These are phyloP conservation scores for Purpureocillium lavendulum DNA, from an alignment of 2,329 filamentous ascomycete species.

Conservation along the genomic window DNA sequence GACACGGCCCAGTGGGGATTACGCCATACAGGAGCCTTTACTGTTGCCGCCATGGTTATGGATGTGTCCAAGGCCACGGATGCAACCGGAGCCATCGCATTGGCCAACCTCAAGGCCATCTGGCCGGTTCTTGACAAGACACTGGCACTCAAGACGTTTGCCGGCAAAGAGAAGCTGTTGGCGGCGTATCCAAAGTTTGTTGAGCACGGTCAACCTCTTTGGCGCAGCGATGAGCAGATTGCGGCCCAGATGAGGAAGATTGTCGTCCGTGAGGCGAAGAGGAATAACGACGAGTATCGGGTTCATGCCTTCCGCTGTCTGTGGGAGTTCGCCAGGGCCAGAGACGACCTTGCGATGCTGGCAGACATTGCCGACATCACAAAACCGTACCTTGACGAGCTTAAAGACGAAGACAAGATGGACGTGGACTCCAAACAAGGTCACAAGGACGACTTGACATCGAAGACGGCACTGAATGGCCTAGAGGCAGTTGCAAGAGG, in stretches of 20 bases:
- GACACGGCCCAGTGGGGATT: constrained; percentile 81
- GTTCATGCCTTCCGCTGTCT: constrained; percentile 65
- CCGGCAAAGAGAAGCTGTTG: constrained; percentile 81
- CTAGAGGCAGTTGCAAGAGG: constrained; percentile 42
- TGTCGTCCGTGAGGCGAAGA: constrained; percentile 76
- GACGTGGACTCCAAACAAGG: constrained; percentile 52
- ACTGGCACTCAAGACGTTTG: constrained; percentile 82
- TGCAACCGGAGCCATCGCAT: constrained; percentile 49
- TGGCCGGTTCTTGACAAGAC: constrained; percentile 83
- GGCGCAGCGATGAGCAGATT: constrained; percentile 42
- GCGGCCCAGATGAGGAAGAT: constrained; percentile 70
- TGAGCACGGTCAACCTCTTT: constrained; percentile 51
- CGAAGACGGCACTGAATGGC: constrained; percentile 37
- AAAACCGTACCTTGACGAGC: constrained; percentile 50
- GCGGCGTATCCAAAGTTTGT: constrained; percentile 73
- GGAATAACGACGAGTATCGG: constrained; percentile 80
- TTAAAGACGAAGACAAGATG: constrained; percentile 55
- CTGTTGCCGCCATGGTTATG: constrained; percentile 64
- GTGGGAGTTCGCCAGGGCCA: constrained; percentile 61
- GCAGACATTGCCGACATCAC: constrained; percentile 58
- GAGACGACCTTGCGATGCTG: constrained; percentile 63
- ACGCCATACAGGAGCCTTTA: constrained; percentile 78
- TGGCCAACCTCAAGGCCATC: constrained; percentile 51
- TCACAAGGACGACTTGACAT: constrained; percentile 34
- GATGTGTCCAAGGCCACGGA: constrained; percentile 55